These are phyloP conservation scores for Draba incana DNA, from an alignment of 345 rosid genomes.

Conservation along the genomic window DNA sequence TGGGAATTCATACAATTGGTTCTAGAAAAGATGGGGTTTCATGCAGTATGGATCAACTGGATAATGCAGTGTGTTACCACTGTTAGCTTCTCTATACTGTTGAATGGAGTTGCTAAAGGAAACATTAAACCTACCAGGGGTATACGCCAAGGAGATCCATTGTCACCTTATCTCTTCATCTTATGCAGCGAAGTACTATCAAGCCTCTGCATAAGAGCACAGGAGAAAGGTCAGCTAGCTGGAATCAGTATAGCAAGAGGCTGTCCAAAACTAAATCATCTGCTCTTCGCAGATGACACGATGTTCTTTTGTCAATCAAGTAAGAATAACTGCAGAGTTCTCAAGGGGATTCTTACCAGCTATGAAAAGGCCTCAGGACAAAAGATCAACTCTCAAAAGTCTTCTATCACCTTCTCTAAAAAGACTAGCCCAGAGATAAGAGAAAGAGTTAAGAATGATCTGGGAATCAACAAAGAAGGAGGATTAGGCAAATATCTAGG, in stretches of 20 bases:
- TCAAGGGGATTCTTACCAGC: neutral
- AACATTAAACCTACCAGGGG: no score
- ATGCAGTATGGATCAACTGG: no score
- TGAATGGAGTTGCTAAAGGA: no score
- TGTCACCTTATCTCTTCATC: no score
- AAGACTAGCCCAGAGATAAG: accelerated
- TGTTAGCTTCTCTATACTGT: no score
- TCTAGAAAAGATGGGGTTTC: no score
- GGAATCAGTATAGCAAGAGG: neutral
- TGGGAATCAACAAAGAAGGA: neutral
- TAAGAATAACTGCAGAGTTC: neutral
- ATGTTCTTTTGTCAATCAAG: neutral
- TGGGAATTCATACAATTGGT: no score
- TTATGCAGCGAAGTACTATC: no score
- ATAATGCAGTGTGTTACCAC: no score
- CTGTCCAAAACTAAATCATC: neutral
- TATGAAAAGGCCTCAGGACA: neutral
- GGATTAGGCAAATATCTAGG: neutral
- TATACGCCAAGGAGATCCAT: no score
- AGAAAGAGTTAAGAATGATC: neutral
- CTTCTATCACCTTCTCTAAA: neutral
- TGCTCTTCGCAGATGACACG: neutral
- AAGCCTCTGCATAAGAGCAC: no score
- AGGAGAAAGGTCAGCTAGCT: no score
- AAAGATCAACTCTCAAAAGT: neutral